Evolutionary conservation across 768 basidiomycete species (phyloP).

Genomic region (Amanita polypyramis): DNA sequence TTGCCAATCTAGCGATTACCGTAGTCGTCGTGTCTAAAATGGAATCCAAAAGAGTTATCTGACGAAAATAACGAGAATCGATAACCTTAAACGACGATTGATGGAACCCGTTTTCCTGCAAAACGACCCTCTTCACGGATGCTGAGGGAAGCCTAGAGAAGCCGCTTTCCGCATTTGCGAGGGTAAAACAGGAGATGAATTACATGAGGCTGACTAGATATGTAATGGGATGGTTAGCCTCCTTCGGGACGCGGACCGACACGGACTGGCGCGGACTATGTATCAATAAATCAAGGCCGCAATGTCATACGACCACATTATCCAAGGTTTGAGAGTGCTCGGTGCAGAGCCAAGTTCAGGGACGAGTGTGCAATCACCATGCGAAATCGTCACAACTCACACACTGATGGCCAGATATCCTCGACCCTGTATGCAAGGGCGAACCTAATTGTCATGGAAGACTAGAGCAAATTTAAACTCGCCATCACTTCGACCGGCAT

Average conservation of each 20-base stretch:
- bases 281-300: background rate
- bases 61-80: constrained; percentile 4
- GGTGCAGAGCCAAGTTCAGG: background rate
- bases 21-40: background rate
- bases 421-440: background rate
- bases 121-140: background rate
- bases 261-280: background rate
- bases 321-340: background rate
- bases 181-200: background rate
- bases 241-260: background rate
- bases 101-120: background rate
- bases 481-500: background rate
- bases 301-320: background rate
- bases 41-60: background rate
- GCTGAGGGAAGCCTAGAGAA: background rate
- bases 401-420: background rate
- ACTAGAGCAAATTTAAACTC: background rate
- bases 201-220: constrained; percentile 3
- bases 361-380: background rate
- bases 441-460: background rate
- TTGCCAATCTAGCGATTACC: background rate
- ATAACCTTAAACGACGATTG: background rate
- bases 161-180: background rate
- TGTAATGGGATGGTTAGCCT: background rate
- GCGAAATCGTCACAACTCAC: background rate